phyloP scores from a whole-genome alignment of 2,329 filamentous ascomycete genomes.

The Aspergillus pseudotamarii region DNA sequence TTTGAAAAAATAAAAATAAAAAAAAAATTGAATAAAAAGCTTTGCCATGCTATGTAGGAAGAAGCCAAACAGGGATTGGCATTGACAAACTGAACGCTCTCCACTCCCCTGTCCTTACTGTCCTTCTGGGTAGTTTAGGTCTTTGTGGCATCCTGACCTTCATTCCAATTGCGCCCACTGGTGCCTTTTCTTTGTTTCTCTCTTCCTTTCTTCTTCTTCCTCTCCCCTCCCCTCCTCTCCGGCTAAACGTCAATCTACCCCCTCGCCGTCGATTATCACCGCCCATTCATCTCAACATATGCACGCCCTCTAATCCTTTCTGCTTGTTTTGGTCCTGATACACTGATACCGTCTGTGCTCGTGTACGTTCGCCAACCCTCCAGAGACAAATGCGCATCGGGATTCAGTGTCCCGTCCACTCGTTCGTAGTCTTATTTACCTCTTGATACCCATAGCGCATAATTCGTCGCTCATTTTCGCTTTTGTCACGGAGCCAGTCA shows the following conservation, averaged over 20 bases:
- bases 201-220: slow-evolving; percentile 4
- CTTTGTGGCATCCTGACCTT: slow-evolving; percentile 6
- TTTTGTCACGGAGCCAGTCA: neutral
- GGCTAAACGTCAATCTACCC: neutral
- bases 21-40: neutral
- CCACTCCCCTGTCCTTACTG: slow-evolving; percentile 4
- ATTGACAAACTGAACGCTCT: slow-evolving; percentile 2
- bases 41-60: slow-evolving; percentile 4
- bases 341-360: neutral
- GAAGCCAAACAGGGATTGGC: slow-evolving; percentile 9
- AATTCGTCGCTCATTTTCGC: neutral
- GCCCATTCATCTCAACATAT: neutral
- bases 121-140: neutral
- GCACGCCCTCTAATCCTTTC: neutral
- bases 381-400: slow-evolving; percentile 1
- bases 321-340: neutral
- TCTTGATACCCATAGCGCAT: slow-evolving; percentile 5
- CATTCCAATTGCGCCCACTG: neutral
- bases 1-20: neutral
- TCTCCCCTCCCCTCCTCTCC: slow-evolving; percentile 1
- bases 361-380: neutral
- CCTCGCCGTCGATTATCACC: neutral
- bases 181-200: slow-evolving; percentile 9
- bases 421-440: slow-evolving; percentile 5
- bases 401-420: slow-evolving; percentile 7